Evolutionary conservation across 441 rosid species (phyloP), one percentile per base, ranked within the genome.

Genomic region (Sinapis alba): DNA sequence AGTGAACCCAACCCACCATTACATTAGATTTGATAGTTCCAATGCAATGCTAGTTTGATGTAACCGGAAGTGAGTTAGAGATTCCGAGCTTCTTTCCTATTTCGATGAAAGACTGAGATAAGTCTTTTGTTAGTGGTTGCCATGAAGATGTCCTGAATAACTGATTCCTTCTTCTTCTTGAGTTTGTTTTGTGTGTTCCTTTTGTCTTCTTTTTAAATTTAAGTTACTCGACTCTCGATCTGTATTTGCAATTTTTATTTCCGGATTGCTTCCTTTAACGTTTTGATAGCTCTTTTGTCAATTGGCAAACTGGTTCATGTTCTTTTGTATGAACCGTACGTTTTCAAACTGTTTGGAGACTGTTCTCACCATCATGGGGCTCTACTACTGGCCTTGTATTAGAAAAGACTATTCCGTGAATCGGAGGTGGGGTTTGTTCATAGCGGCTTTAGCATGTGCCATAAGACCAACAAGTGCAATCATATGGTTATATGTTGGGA

Each of bases 311-410:
- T 93, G 99, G 99, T 95, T 93, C 79, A 74, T 87, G 79, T 93
- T 95, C 83, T 95, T 86, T 86, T 95, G 97, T 80, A 80, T 95
- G 79, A 88, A 87, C 67, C 95, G 98, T 23, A 93, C 97, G 16
- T 86, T 93, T 70, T 93, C 99, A 75, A 93, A 93, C 79, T 82
- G 89, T 81, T 82, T 93, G 84, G 98, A 93, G 86, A 90, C 98
- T 68, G 93, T 88, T 76, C 93, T 95, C 34, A 93, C 94, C 13
- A 80, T 95, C 74, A 87, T 90, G 34, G 85, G 98, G 24, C 80
- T 95, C 51, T 91, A 91, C 84, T 83, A 86, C 78, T 93, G 98
- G 97, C 97, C 99, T 2, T 87, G 89, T 79, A 62, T 91, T 81
- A 86, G 93, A 88, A 69, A 75, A 34, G 83, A 82, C 58, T 79